Conservation (phyloP, 257 asterid genomes). For the Gardenia jasminoides region DNA sequence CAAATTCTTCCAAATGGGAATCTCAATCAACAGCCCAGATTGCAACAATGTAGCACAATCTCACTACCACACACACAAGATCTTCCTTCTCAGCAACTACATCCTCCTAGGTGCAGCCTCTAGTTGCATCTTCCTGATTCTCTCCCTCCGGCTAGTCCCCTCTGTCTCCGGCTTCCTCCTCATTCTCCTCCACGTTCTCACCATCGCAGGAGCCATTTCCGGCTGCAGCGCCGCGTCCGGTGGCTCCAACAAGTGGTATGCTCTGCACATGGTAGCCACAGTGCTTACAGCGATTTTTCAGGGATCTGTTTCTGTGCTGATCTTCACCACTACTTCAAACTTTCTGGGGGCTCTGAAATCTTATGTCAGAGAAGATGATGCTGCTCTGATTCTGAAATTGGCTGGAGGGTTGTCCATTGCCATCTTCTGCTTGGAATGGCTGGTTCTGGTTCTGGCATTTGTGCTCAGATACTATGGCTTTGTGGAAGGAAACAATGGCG, state of each 20-base stretch:
- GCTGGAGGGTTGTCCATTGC: slow-evolving; percentile 34
- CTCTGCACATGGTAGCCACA: slow-evolving; percentile 36
- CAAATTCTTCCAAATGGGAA: slow-evolving; percentile 23
- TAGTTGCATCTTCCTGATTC: slow-evolving; percentile 71
- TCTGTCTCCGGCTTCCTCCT: slow-evolving; percentile 52
- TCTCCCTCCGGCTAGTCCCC: slow-evolving; percentile 69
- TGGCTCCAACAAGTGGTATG: slow-evolving; percentile 27
- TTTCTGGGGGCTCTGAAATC: slow-evolving; percentile 27
- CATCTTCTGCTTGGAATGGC: slow-evolving; percentile 40
- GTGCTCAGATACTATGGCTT: slow-evolving; percentile 36
- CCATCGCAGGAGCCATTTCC: slow-evolving; percentile 56
- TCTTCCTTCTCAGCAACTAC: slow-evolving; percentile 55
- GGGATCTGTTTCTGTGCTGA: slow-evolving; percentile 40
- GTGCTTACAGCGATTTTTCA: slow-evolving; percentile 44
- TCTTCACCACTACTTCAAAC: slow-evolving; percentile 28
- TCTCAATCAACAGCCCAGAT: slow-evolving; percentile 6
- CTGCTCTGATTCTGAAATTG: slow-evolving; percentile 31
- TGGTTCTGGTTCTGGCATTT: slow-evolving; percentile 38
- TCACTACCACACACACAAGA: slow-evolving; percentile 44
- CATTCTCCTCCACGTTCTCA: slow-evolving; percentile 71
- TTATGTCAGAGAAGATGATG: slow-evolving; percentile 33
- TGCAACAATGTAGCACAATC: slow-evolving; percentile 18
- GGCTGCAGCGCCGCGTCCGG: slow-evolving; percentile 41
- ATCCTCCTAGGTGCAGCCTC: slow-evolving; percentile 66
- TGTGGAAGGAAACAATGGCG: slow-evolving; percentile 26